Conservation (phyloP, 345 rosid species). For the Eucalyptus marginata region DNA sequence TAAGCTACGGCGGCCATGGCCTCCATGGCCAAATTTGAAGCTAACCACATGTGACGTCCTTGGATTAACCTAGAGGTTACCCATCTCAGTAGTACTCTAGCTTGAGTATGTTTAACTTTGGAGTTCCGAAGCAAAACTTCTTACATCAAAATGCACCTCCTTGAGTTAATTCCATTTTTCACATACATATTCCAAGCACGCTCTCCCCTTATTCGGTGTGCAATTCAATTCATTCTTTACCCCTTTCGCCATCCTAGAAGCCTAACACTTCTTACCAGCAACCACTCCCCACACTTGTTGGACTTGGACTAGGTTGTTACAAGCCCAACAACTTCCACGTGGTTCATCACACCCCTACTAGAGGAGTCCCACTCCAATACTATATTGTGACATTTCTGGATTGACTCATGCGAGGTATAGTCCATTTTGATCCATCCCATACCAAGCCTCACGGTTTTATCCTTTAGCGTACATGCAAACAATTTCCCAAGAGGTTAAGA, state of each 20-base stretch:
- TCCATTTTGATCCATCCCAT: neutral
- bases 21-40: neutral
- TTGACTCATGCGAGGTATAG: neutral
- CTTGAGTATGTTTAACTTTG: neutral
- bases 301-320: neutral
- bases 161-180: neutral
- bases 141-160: neutral
- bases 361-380: neutral
- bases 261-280: neutral
- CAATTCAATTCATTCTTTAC: neutral
- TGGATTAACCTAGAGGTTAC: neutral
- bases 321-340: neutral
- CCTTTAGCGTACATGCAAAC: neutral
- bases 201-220: neutral
- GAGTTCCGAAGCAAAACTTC: neutral
- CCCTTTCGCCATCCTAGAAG: neutral
- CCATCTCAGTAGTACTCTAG: neutral
- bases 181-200: neutral
- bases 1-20: neutral
- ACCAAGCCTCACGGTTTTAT: neutral
- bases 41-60: neutral
- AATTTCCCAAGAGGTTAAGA: neutral
- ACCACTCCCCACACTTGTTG: neutral
- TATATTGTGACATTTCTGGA: neutral
- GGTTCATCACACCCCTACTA: neutral